A percentile compares a stretch with the other conserved stretches of the same genome.
phyloP scores from a whole-genome alignment of 148 eudicot species.

The Silene uniflora region DNA sequence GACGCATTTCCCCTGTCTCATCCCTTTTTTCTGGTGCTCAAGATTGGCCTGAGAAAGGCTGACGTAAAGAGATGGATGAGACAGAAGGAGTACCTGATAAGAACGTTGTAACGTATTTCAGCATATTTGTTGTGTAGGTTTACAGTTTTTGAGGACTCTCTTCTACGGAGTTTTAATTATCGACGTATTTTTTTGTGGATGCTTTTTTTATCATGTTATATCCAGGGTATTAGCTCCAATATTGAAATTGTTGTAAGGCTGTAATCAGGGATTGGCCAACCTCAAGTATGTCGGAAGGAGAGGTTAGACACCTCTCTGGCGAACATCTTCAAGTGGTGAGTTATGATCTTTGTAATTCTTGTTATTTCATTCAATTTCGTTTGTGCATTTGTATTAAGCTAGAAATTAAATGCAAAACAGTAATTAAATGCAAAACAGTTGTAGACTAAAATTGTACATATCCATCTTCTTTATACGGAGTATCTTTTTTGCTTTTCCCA shows the following conservation, averaged over 20 bases:
- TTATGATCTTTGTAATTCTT: background rate
- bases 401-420: background rate
- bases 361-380: slow-evolving; percentile 13
- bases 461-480: no score
- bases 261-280: background rate
- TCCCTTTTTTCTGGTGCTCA: no score
- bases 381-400: no score
- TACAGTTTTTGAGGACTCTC: background rate
- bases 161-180: background rate
- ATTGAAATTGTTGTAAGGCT: slow-evolving; percentile 1
- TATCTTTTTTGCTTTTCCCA: no score
- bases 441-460: background rate
- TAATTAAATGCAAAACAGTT: background rate
- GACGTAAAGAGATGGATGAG: no score
- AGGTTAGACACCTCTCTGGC: slow-evolving; percentile 53
- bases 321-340: slow-evolving; percentile 72
- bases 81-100: background rate
- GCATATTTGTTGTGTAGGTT: background rate
- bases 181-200: background rate
- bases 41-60: background rate
- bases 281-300: slow-evolving; percentile 61
- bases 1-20: no score
- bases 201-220: background rate
- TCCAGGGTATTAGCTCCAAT: background rate
- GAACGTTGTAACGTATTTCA: background rate